Evolutionary conservation across 2,329 filamentous ascomycete genomes (phyloP).

Genomic region (Penicillium sp.): DNA sequence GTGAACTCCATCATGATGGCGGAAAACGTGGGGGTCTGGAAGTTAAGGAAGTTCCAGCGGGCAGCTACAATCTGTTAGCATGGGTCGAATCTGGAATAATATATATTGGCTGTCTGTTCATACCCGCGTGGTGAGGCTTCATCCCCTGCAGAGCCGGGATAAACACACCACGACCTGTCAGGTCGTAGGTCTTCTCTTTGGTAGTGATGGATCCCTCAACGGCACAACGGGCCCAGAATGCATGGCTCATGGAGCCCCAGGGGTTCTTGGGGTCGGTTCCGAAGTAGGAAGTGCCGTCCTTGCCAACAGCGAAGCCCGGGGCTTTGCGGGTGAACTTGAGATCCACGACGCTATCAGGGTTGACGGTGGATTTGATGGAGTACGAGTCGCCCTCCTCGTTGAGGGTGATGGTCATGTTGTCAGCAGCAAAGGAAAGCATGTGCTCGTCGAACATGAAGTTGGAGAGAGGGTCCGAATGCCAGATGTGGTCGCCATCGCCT

Average conservation of each 20-base stretch:
- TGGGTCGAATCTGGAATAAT: neutral
- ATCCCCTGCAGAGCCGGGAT: conserved; percentile 91
- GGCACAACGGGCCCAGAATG: conserved; percentile 88
- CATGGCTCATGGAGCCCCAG: conserved; percentile 91
- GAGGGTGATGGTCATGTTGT: conserved; percentile 82
- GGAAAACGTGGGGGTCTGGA: conserved; percentile 84
- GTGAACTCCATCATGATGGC: conserved; percentile 95
- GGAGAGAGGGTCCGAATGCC: conserved; percentile 78
- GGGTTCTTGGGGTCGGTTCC: conserved; percentile 84
- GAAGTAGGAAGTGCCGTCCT: conserved; percentile 80
- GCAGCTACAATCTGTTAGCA: conserved; percentile 56
- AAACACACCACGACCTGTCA: conserved; percentile 79
- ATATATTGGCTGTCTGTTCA: conserved; percentile 20
- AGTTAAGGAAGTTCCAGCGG: conserved; percentile 91
- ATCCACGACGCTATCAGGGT: conserved; percentile 81
- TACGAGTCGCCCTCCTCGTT: conserved; percentile 82
- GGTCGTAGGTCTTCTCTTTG: conserved; percentile 77
- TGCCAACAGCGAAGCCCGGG: conserved; percentile 83
- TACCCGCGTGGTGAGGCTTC: conserved; percentile 96
- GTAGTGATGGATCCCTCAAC: conserved; percentile 85
- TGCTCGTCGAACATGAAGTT: conserved; percentile 85
- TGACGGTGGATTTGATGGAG: conserved; percentile 87
- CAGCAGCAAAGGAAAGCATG: conserved; percentile 81
- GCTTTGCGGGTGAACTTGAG: conserved; percentile 75
- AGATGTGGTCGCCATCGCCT: conserved; percentile 73